phyloP scores from a whole-genome alignment of 352 stramenopile species.

The Globisporangium heterothallicum region DNA sequence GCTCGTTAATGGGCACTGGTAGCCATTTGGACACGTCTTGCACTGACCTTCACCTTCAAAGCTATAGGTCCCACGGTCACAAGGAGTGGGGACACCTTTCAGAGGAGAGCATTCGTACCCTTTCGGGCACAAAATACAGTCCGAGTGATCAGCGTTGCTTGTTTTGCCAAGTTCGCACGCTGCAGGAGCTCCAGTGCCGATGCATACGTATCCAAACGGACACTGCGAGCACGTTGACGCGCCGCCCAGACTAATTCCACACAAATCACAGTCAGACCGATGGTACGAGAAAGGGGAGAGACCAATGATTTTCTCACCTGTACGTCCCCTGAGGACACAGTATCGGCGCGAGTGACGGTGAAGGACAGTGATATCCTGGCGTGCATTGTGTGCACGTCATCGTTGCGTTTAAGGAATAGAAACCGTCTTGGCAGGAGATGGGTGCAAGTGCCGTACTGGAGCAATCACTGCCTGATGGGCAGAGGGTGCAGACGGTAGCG shows the following conservation, averaged over 20 bases:
- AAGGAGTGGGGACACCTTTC: conserved; percentile 12
- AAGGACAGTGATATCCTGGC: conserved; percentile 34
- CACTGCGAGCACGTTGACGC: conserved; percentile 38
- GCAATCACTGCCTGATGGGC: conserved; percentile 46
- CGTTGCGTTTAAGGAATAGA: conserved; percentile 22
- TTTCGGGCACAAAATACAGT: conserved; percentile 36
- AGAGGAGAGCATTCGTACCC: conserved; percentile 36
- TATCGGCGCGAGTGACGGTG: conserved; percentile 17
- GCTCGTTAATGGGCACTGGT: conserved; percentile 31
- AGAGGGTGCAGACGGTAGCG: conserved; percentile 31
- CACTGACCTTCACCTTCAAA: conserved; percentile 38
- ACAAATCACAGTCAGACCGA: conserved; percentile 9
- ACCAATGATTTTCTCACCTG: conserved; percentile 13
- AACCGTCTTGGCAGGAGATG: conserved; percentile 20
- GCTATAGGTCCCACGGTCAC: conserved; percentile 32
- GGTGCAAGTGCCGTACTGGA: conserved; percentile 15
- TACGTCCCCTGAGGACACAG: conserved; percentile 32
- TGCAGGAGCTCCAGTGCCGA: conserved; percentile 13
- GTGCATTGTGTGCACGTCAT: conserved; percentile 22
- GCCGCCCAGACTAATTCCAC: conserved; percentile 17
- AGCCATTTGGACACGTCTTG: conserved; percentile 40
- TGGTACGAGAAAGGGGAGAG: background rate
- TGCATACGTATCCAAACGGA: conserved; percentile 41
- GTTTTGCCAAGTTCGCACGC: conserved; percentile 35
- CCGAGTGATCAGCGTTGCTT: conserved; percentile 38